Base-by-base conservation (phyloP, 257 asterid genomes). In the Capsicum rhomboideum region DNA sequence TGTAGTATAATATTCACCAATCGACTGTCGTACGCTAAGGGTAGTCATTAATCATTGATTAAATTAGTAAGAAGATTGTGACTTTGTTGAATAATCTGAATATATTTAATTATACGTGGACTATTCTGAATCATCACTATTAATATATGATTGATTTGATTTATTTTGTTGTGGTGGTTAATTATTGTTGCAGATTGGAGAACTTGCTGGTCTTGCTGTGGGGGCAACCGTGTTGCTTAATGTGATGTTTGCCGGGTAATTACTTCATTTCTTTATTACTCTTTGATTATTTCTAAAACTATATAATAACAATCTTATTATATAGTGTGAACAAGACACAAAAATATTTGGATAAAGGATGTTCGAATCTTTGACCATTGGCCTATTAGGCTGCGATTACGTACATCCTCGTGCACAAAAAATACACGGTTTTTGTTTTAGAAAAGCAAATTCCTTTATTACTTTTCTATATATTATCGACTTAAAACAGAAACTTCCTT, bases 151-250 rank as follows among this genome's bases (percentile, higher is more conserved):
- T 74, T 61, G 74, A 75, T 52, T 53, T 13, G 23, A 68, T 20
- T n/a, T 5, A 3, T 54, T 34, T 69, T 31, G 20, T 42, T 42
- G 56, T 37, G 54, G 10, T n/a, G 2, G 2, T 61, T n/a, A 31
- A 10, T 61, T 29, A 50, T 64, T 64, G 14, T 7, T 86, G 79
- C 56, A 89, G 92, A 86, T 89, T 37, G 88, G 98, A 72, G 98
- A 93, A 85, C 95, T 93, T 61, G 98, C 97, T 54, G 98, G 97
- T 28, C 82, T 93, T 31, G 97, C 97, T 17, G 89, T 93, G 84
- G 98, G 98, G 81, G 90, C 98, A 66, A 93, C 97, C 78, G 82
- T 93, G 56, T 83, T 92, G 85, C 93, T 92, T 23, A 93, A 93
- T 82, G 97, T 91, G 14, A 92, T 93, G 95, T 86, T 93, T 74